These are phyloP conservation scores for Gaeumannomyces sp. DNA, from an alignment of 2,329 filamentous ascomycete genomes.

Conservation along the genomic window DNA sequence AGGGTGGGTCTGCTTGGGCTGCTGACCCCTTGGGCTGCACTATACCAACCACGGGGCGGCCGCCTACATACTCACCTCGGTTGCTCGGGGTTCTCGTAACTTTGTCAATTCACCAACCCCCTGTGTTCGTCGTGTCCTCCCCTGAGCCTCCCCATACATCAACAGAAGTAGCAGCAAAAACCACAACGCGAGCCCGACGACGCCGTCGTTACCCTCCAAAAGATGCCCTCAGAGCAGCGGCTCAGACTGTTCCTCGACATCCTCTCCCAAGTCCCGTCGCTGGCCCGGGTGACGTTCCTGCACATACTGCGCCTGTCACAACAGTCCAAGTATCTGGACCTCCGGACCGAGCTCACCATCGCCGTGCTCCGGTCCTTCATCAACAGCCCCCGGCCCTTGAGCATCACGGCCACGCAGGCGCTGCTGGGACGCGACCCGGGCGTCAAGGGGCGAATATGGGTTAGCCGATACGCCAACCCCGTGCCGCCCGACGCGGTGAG, in stretches of 20 bases:
- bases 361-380: constrained; percentile 64
- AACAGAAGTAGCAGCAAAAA: neutral
- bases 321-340: constrained; percentile 69
- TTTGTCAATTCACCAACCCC: neutral
- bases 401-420: constrained; percentile 58
- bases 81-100: neutral
- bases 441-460: constrained; percentile 76
- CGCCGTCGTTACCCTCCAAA: neutral
- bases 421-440: constrained; percentile 56
- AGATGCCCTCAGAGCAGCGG: neutral
- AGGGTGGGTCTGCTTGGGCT: no score
- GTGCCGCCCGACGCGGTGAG: constrained; percentile 45
- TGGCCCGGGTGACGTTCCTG: constrained; percentile 54
- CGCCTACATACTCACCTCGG: neutral
- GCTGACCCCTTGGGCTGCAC: neutral
- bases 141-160: neutral
- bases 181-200: neutral
- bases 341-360: constrained; percentile 68
- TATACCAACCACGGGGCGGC: neutral
- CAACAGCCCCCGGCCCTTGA: constrained; percentile 27
- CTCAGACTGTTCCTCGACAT: constrained; percentile 24
- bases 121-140: neutral
- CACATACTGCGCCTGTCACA: constrained; percentile 64
- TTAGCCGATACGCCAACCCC: constrained; percentile 62
- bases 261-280: constrained; percentile 53